These are phyloP conservation scores for Quercus ilex DNA, from an alignment of 306 rosid species.

Conservation along the genomic window DNA sequence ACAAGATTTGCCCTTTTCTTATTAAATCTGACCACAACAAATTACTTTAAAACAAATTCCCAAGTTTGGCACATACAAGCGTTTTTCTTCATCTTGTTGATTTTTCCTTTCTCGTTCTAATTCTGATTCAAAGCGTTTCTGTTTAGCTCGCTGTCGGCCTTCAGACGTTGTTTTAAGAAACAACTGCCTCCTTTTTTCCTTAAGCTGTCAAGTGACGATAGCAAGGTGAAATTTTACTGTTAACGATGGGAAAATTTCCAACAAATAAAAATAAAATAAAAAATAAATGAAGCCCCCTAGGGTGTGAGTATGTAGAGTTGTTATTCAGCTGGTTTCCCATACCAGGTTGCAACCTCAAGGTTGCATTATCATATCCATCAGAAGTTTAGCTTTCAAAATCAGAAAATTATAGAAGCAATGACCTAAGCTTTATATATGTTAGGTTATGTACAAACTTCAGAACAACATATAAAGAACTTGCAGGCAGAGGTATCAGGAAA, in stretches of 20 bases:
- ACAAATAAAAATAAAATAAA: neutral
- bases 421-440: neutral
- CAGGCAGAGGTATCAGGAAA: neutral
- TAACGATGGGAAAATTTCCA: neutral
- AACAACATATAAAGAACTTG: neutral
- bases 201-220: slow-evolving; percentile 49
- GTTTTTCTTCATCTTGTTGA: slow-evolving; percentile 77
- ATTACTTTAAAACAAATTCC: slow-evolving; percentile 2
- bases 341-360: neutral
- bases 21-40: neutral
- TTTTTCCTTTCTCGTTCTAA: slow-evolving; percentile 69
- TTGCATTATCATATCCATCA: neutral
- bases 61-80: slow-evolving; percentile 47
- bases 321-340: neutral
- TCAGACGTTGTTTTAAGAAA: slow-evolving; percentile 89
- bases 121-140: slow-evolving; percentile 78
- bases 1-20: slow-evolving; percentile 5
- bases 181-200: slow-evolving; percentile 78
- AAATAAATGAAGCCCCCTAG: no score
- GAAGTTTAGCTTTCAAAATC: neutral
- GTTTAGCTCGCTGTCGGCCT: slow-evolving; percentile 83
- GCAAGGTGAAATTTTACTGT: neutral
- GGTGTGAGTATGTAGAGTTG: neutral
- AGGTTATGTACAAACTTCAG: neutral
- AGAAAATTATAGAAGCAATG: neutral